A percentile compares a stretch with the other conserved stretches of the same genome.
Evolutionary conservation across 345 rosid species (phyloP).

Genomic region (Camelina sativa): DNA sequence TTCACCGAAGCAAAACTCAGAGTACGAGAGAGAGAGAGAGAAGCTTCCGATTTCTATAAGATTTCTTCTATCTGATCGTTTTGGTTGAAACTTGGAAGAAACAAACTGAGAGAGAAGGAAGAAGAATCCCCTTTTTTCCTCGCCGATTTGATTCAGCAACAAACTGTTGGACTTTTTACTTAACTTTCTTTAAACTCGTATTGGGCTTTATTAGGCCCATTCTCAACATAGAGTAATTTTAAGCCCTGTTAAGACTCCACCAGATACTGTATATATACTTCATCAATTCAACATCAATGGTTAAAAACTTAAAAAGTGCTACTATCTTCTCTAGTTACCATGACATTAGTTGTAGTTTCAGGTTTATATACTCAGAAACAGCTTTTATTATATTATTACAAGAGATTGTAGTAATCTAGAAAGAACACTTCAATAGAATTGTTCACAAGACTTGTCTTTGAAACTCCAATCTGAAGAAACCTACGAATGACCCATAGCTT

Average conservation of each 20-base stretch:
- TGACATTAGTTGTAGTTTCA: neutral
- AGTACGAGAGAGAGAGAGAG: neutral
- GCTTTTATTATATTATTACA: neutral
- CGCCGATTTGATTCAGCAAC: conserved; percentile 4
- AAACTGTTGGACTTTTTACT: neutral
- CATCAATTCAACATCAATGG: too few species aligned
- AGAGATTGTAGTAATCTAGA: neutral
- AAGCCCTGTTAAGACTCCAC: too few species aligned
- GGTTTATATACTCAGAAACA: neutral
- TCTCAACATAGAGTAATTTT: too few species aligned
- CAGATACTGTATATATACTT: too few species aligned
- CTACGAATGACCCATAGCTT: conserved; percentile 18
- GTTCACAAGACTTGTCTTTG: neutral
- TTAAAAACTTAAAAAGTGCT: too few species aligned
- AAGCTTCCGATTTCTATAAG: conserved; percentile 1
- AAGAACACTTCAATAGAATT: conserved; percentile 6
- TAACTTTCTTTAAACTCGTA: neutral
- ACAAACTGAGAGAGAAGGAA: neutral
- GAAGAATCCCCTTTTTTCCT: neutral
- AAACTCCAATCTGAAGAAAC: conserved; percentile 14
- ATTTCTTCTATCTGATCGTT: conserved; percentile 23
- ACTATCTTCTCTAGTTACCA: neutral
- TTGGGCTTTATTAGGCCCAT: conserved; percentile 30
- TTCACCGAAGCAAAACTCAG: conserved; percentile 7
- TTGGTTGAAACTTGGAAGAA: conserved; percentile 25